Percentiles rank a stretch among this genome's conserved stretches.
phyloP scores from a whole-genome alignment of 306 rosid genomes.

The Lathyrus sativus region DNA sequence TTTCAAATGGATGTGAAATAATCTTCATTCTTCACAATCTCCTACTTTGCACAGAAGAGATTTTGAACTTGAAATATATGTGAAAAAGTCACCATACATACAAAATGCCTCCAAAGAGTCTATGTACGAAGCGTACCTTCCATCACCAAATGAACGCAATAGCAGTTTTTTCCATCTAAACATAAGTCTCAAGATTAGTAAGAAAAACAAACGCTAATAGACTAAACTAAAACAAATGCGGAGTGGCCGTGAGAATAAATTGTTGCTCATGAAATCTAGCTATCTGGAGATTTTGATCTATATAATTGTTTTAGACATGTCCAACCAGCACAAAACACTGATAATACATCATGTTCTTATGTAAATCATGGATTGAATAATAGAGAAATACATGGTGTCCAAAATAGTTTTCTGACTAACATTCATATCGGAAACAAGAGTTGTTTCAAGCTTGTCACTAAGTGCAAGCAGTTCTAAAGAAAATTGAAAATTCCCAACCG shows the following conservation, averaged over 20 bases:
- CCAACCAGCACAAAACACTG: background rate
- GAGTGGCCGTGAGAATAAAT: background rate
- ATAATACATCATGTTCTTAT: background rate
- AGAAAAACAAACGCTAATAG: background rate
- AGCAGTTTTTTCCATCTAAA: background rate
- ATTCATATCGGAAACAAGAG: background rate
- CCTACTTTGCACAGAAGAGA: background rate
- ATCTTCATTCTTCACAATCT: too few species aligned
- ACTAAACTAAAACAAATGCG: background rate
- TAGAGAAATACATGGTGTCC: background rate
- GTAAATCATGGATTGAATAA: background rate
- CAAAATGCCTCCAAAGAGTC: background rate
- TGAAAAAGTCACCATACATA: background rate
- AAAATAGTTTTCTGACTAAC: background rate
- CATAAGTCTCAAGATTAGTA: background rate
- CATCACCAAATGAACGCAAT: background rate
- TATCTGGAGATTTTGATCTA: background rate
- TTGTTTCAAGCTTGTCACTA: slow-evolving; percentile 6
- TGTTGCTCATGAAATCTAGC: background rate
- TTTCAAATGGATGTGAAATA: too few species aligned
- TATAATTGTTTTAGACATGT: background rate
- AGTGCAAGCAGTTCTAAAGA: slow-evolving; percentile 14
- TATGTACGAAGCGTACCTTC: background rate
- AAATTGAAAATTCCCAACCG: slow-evolving; percentile 11
- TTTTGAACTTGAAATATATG: background rate